Percentiles rank a stretch among this genome's conserved stretches.
Conservation (phyloP, 805 yeast genomes). For the Starmerella apicola region DNA sequence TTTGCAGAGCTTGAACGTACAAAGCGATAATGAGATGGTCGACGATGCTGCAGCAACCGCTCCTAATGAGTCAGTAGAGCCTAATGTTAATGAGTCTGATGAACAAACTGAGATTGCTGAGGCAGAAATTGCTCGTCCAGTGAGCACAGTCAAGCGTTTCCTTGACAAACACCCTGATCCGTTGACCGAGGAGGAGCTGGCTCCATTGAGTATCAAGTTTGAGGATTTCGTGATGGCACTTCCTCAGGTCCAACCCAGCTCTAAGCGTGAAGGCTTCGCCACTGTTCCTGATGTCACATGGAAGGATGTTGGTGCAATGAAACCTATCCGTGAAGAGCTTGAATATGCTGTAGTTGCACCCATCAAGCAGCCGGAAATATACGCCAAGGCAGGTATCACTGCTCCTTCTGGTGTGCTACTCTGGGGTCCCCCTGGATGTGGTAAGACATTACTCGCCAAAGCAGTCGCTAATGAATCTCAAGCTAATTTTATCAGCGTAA, state of each 20-base stretch:
- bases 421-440: conserved; percentile 99
- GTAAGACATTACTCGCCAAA: conserved; percentile 89
- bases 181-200: conserved; percentile 60
- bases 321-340: conserved; percentile 68
- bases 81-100: too few relatives aligned
- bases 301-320: conserved; percentile 86
- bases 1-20: background rate
- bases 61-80: background rate
- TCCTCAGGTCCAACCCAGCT: conserved; percentile 92
- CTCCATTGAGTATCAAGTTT: conserved; percentile 59
- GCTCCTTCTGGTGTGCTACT: conserved; percentile 94
- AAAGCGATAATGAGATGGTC: conserved; percentile 1
- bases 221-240: conserved; percentile 75
- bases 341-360: conserved; percentile 98
- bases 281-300: conserved; percentile 97
- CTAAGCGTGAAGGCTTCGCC: conserved; percentile 96
- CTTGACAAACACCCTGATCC: conserved; percentile 66
- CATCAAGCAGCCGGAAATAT: conserved; percentile 80
- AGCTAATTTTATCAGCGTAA: conserved; percentile 88
- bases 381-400: conserved; percentile 78
- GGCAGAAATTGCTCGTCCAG: background rate
- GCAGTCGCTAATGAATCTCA: conserved; percentile 97
- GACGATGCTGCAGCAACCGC: conserved; percentile 1
- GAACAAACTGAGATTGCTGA: background rate
- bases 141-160: conserved; percentile 32